Base-by-base conservation (phyloP, 1,284 basidiomycete genomes). In the Leccinum insolens region DNA sequence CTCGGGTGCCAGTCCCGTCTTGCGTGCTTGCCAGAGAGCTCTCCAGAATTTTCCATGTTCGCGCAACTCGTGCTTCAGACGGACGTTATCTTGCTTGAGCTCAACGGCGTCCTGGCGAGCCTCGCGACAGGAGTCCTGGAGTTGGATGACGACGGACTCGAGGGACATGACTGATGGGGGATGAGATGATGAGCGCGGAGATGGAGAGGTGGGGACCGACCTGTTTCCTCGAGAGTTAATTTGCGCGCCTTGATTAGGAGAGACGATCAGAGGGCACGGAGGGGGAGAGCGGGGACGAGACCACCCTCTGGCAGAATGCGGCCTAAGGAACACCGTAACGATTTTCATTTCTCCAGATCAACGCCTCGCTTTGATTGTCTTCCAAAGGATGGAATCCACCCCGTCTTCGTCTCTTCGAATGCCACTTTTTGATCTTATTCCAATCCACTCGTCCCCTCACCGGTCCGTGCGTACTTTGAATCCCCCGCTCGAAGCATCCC, bases 201-300 rank as follows among this genome's bases (percentile, higher is more conserved):
- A 68, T 59, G 65, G 67, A 70, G 72, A 66, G 70, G 67, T 68
- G 25, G 65, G 61, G 34, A 70, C 79, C 81, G 75, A 91, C 92
- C 92, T 83, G 92, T 93, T 79, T 93, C 92, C 78, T 94, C 93
- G 71, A 94, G 86, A n/a, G 91, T 94, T 94, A 94, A 79, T 92
- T 93, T 63, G 91, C 90, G 71, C 92, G 85, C 74, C 92, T 83
- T 55, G 86, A 73, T 88, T 52, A 20, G 81, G 67, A 67, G 91
- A 77, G 82, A 82, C 17, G 70, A 79, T 77, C 68, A 76, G 75
- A 66, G 57, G 68, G 61, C 20, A 39, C 62, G 49, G 62, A 64
- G 61, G n/a, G 61, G 49, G 61, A 11, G 59, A 4, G n/a, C 20
- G 61, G 65, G 64, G 22, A 34, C 61, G 55, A 49, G 69, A 69